Conservation (phyloP, 257 asterid species). For the Solanum habrochaites region DNA sequence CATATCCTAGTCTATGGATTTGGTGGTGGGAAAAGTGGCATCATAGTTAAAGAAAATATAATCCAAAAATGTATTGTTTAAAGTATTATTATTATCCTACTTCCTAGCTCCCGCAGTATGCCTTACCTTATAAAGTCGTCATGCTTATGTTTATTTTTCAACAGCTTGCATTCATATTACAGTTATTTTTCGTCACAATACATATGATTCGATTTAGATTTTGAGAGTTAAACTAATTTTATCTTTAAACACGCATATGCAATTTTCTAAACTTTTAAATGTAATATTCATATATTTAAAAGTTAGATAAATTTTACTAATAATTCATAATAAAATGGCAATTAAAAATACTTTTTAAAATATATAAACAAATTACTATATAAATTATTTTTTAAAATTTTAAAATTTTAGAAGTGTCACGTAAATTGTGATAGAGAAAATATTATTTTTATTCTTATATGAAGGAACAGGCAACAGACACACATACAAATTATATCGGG, state of each 20-base stretch:
- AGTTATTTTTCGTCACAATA: not conserved
- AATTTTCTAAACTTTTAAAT: not conserved
- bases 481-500: too few relatives aligned
- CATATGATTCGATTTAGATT: accelerated
- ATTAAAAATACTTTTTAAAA: not conserved
- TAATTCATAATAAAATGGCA: not conserved
- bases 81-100: not conserved
- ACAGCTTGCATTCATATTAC: not conserved
- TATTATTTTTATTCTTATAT: not conserved
- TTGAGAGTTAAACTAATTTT: not conserved
- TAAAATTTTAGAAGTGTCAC: not conserved
- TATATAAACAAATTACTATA: not conserved
- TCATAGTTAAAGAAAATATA: not conserved
- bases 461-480: not conserved
- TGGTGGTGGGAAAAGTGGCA: not conserved
- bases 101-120: not conserved
- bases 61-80: not conserved
- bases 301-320: not conserved
- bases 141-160: not conserved
- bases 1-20: not conserved
- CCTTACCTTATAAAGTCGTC: not conserved
- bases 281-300: not conserved
- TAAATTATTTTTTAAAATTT: not conserved
- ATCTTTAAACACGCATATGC: accelerated
- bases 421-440: too few relatives aligned